Evolutionary conservation across 768 basidiomycete species (phyloP), one percentile per base, ranked within the genome.

Genomic region (Asterophora lycoperdoides): DNA sequence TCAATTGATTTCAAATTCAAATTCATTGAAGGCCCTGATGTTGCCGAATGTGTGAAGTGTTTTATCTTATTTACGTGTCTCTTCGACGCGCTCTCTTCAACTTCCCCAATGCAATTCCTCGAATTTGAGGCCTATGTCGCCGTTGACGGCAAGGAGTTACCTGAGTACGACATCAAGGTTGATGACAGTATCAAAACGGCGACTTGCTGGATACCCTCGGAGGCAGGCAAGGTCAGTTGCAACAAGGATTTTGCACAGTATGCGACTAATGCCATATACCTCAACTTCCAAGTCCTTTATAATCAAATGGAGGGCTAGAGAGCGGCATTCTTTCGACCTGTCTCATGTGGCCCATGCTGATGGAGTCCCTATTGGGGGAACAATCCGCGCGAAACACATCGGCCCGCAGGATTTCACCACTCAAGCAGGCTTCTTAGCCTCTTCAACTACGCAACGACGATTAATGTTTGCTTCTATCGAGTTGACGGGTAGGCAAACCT

Each of bases 161-260:
- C 52, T 0, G 52, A 61, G 32, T 60, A 60, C 39, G 18, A 26
- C 1, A 44, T 55, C 13, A 49, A 56, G 37, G 19, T 33, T 2
- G 40, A 53, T 10, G 49, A 50, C 38, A 42, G 41, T 15, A 9
- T 8, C n/a, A 52, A 40, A 23, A 44, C 35, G 4, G 53, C 54
- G 4, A 54, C 52, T 20, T 59, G 60, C 34, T 61, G 56, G 58
- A 52, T 61, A 8, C 44, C 60, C 23, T 61, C 58, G 5, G 54
- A 57, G 44, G 47, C 56, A 28, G 58, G 54, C 14, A 59, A 61
- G 54, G 60, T 59, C 19, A 19, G 49, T 33, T 28, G 20, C 26
- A 3, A 15, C 2, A n/a, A n/a, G n/a, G n/a, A n/a, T n/a, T n/a
- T n/a, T n/a, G n/a, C n/a, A n/a, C 17, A 11, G 23, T 28, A 4